phyloP scores from a whole-genome alignment of 2,329 filamentous ascomycete species.

The Chaetomiaceae sp. region DNA sequence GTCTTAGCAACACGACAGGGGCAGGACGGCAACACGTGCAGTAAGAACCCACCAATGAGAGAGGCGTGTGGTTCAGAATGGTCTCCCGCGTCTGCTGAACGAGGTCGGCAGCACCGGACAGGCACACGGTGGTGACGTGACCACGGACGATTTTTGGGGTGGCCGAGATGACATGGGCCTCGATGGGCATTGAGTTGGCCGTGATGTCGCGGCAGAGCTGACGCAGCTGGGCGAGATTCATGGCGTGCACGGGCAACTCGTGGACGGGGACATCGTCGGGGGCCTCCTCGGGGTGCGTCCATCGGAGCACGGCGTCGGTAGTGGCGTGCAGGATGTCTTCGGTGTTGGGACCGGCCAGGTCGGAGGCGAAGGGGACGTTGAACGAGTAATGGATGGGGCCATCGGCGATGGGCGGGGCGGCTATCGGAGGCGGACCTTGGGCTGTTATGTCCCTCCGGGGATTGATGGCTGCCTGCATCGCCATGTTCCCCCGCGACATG shows the following conservation, averaged over 20 bases:
- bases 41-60: constrained; percentile 70
- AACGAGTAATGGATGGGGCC: constrained; percentile 87
- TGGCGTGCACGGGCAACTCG: constrained; percentile 85
- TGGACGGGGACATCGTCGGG: constrained; percentile 79
- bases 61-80: constrained; percentile 86
- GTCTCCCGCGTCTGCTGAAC: constrained; percentile 87
- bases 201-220: constrained; percentile 79
- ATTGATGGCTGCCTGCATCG: constrained; percentile 49
- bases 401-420: constrained; percentile 67
- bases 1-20: constrained; percentile 27
- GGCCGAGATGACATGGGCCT: constrained; percentile 78
- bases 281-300: constrained; percentile 87
- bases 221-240: constrained; percentile 76
- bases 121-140: constrained; percentile 79
- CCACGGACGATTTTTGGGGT: constrained; percentile 68
- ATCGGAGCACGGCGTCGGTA: constrained; percentile 78
- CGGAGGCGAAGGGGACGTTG: constrained; percentile 93
- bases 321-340: constrained; percentile 95
- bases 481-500: constrained; percentile 54
- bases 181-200: constrained; percentile 63
- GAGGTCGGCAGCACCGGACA: constrained; percentile 80
- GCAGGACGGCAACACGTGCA: constrained; percentile 16
- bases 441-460: constrained; percentile 53
- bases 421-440: constrained; percentile 50
- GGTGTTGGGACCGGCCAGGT: constrained; percentile 84